Evolutionary conservation across 2,329 filamentous ascomycete genomes (phyloP), one percentile per base, ranked within the genome.

Genomic region (Penicillium carneum): DNA sequence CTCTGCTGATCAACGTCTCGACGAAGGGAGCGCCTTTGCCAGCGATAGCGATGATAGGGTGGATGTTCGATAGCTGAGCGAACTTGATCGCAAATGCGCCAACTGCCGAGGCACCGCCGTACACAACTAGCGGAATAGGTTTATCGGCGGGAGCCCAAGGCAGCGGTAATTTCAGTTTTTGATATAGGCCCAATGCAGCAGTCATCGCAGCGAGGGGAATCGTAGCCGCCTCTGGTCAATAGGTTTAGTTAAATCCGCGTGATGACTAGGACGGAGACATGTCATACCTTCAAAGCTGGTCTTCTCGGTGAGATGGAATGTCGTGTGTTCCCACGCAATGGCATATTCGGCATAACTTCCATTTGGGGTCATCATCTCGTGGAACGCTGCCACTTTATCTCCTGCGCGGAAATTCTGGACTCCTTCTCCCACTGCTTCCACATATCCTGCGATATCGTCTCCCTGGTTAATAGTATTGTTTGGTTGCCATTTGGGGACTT

Each of bases 1-100:
- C 73, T 10, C 72, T 71, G 68, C 87, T 83, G 57, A 88, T 81
- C 34, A 87, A 74, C 0, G 68, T 72, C 70, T 84, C 77, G 3
- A 88, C 85, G 65, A 84, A 84, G 2, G 80, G 68, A 9, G 73
- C 73, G 6, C 83, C 84, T 2, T 79, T 76, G 7, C 87, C 87
- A 0, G 87, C 86, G 8, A 89, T 79, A 61, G 81, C 83, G 63
- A 90, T 86, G 45, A 89, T 74, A 0, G 87, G 87, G 72, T 88
- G 85, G 62, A 89, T 85, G 69, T 86, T 84, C 61, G 81, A 81
- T 9, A 77, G 76, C 4, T 65, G 69, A 11, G 85, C 85, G 16
- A 89, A 77, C 71, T 89, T 85, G 45, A 88, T 74, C 0, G 82
- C 83, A 67, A 84, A 89, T 5, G 83, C 76, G 8, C 87, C 87